These are phyloP conservation scores for Withania somnifera DNA, from an alignment of 305 asterid species.

Conservation along the genomic window DNA sequence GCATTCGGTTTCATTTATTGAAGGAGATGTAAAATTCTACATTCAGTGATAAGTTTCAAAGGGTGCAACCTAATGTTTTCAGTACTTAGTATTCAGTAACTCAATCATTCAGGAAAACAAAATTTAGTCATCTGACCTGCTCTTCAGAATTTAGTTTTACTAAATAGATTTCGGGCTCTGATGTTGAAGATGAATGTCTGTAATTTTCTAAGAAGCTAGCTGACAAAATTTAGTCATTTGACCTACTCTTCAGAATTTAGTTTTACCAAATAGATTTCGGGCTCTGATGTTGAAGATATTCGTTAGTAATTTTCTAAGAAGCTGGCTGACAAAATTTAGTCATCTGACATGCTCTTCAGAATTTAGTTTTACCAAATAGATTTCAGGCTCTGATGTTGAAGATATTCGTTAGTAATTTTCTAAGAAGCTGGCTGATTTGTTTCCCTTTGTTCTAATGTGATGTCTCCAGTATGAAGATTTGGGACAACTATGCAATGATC, in stretches of 20 bases:
- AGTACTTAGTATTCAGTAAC: neutral
- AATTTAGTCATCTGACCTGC: too few relatives aligned
- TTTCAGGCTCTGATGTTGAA: neutral
- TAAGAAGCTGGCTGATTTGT: neutral
- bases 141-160: too few relatives aligned
- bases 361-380: neutral
- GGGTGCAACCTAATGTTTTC: neutral
- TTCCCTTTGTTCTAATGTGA: neutral
- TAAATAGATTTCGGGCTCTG: too few relatives aligned
- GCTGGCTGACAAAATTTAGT: neutral
- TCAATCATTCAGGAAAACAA: neutral
- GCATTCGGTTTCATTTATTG: neutral
- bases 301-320: too few relatives aligned
- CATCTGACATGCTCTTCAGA: neutral
- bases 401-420: neutral
- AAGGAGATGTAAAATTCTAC: neutral
- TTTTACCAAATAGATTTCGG: too few relatives aligned
- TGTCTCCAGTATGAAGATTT: slow-evolving; percentile 53
- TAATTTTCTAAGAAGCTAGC: too few relatives aligned
- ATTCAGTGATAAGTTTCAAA: neutral
- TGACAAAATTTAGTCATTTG: too few relatives aligned
- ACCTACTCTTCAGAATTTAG: too few relatives aligned
- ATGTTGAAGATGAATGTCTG: too few relatives aligned
- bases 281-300: too few relatives aligned
- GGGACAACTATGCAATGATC: slow-evolving; percentile 66